These are phyloP conservation scores for Parasitella parasitica DNA, from an alignment of 371 early-diverging fungal species.

Conservation along the genomic window DNA sequence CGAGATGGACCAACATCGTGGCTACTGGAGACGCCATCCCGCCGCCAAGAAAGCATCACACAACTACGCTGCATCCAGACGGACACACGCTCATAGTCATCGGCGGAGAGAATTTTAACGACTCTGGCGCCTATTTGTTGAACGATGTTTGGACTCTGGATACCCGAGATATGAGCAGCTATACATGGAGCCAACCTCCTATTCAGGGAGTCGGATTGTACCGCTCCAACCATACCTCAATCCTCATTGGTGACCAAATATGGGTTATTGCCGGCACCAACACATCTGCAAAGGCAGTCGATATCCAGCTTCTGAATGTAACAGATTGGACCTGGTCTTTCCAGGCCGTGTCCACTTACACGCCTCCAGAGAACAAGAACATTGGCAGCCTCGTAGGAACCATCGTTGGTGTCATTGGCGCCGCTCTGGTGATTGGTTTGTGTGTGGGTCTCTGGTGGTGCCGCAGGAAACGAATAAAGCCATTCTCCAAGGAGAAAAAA, in stretches of 20 bases:
- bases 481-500: background rate
- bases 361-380: background rate
- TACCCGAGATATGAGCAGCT: constrained; percentile 8
- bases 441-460: constrained; percentile 6
- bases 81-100: constrained; percentile 24
- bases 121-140: constrained; percentile 12
- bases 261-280: constrained; percentile 33
- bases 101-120: constrained; percentile 27
- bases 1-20: constrained; percentile 14
- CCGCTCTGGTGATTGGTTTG: background rate
- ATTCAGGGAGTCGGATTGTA: constrained; percentile 12
- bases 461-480: background rate
- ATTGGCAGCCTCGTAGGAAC: constrained; percentile 23
- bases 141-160: constrained; percentile 27
- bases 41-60: constrained; percentile 23
- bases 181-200: constrained; percentile 10
- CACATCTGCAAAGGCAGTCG: constrained; percentile 17
- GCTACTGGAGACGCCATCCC: constrained; percentile 16
- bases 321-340: constrained; percentile 21
- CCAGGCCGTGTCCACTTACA: background rate
- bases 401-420: constrained; percentile 12
- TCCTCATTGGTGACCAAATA: constrained; percentile 23
- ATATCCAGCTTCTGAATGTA: constrained; percentile 29
- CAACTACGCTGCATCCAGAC: constrained; percentile 27
- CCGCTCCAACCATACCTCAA: constrained; percentile 29